Base-by-base conservation (phyloP, 2,329 filamentous ascomycete species). In the Ascochyta viciae-villosae region DNA sequence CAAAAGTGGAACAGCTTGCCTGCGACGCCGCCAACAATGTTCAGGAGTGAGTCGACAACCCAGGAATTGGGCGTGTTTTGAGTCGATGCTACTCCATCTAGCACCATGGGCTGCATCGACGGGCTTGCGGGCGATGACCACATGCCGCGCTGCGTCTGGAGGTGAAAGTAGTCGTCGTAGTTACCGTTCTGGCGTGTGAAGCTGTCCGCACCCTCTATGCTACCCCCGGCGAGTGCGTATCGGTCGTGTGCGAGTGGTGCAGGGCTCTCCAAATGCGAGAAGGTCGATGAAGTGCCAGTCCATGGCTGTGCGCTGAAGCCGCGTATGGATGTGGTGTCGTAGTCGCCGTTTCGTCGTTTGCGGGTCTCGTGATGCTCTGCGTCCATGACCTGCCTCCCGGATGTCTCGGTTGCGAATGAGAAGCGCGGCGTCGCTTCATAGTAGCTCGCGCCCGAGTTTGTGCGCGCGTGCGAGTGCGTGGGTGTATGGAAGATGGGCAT, bases 1-100 rank as follows among this genome's bases (percentile, higher is more conserved):
- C 93, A 96, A 67, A 96, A 95, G 64, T 92, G 85, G 84, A 91
- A 92, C 0, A 96, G 87, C 68, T 89, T 94, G 16, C 91, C 90
- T 1, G 90, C 85, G 3, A 90, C 85, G 26, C 82, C 86, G 1
- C 87, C 87, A 7, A 91, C 82, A 0, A 89, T 82, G 37, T 78
- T 83, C 29, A 91, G 78, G 5, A 89, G 83, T 44, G 67, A 66
- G 23, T 65, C 56, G 31, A 72, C 72, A 66, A 74, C 73, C 54
- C 54, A 57, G 12, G 52, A 50, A 24, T 29, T 55, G 41, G 60
- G 57, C 3, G 50, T 64, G 29, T 56, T 67, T 8, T 68, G 61
- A 22, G 65, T 65, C 33, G 60, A 48, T 12, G 49, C 50, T 16
- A 55, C 56, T 23, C 55, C 37, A 24, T 66, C 66, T 27, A 50